Evolutionary conservation across 2,329 filamentous ascomycete genomes (phyloP), one percentile per base, ranked within the genome.

Genomic region (Fusarium anguioides): DNA sequence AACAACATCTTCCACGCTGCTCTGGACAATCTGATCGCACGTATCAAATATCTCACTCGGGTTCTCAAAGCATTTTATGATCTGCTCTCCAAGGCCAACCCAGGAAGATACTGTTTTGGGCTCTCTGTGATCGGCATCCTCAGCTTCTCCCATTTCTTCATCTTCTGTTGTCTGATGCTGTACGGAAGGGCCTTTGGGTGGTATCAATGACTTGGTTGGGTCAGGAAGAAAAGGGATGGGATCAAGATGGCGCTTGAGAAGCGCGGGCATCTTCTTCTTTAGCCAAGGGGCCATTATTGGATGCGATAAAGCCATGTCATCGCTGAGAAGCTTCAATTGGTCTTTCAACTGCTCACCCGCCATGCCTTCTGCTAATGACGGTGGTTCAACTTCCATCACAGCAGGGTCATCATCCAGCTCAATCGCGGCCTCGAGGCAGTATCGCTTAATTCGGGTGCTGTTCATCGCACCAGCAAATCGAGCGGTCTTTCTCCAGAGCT

Each of bases 371-470:
- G 87, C 87, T 15, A 90, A 77, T 1, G 87, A 89, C 0, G 86
- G 86, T 1, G 88, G 88, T 29, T 88, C 84, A 14, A 90, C 84
- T 63, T 90, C 87, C 26, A 83, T 82, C 3, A 89, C 79, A 4
- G 87, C 82, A 0, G 88, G 88, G 67, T 91, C 88, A 70, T 91
- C 88, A 65, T 91, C 88, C 35, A 90, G 78, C 74, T 91, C 88
- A 29, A 91, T 85, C 8, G 88, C 88, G 29, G 88, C 86, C 72
- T 91, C 88, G 4, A 91, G 78, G 59, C 88, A 90, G 71, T 86
- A 91, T 33, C 88, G 80, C 66, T 83, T 85, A 24, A 89, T 81
- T 14, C 87, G 81, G 1, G 79, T 74, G 64, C 88, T 89, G 41
- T 83, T 84, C 40, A 90, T 75, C 42, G 87, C 86, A 1, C 84